phyloP scores from a whole-genome alignment of 164 flowering plant species.

The Houttuynia cordata region DNA sequence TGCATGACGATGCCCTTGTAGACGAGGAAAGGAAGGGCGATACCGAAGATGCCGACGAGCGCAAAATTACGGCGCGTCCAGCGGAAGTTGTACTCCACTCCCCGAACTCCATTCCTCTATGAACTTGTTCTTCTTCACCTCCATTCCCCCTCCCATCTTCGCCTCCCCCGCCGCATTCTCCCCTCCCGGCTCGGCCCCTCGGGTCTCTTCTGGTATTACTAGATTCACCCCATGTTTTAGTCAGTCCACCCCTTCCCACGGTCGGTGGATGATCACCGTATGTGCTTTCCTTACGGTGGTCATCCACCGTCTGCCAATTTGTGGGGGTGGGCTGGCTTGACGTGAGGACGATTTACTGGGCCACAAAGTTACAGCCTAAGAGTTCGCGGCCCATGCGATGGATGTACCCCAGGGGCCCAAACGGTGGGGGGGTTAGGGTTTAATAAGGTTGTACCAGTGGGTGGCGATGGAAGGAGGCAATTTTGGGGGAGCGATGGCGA shows the following conservation, averaged over 20 bases:
- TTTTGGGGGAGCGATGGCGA: constrained; percentile 45
- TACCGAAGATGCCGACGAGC: constrained; percentile 71
- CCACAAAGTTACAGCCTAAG: constrained; percentile 6
- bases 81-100: constrained; percentile 73
- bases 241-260: too few species aligned
- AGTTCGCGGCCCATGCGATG: neutral
- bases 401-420: too few species aligned
- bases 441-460: too few species aligned
- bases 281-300: too few species aligned
- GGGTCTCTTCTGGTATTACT: neutral
- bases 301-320: too few species aligned
- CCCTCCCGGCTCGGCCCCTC: neutral
- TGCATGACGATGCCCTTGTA: constrained; percentile 80
- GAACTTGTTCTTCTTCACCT: constrained; percentile 61
- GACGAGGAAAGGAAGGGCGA: constrained; percentile 66
- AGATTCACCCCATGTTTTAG: too few species aligned
- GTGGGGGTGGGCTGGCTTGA: too few species aligned
- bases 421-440: neutral
- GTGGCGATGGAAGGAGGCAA: too few species aligned
- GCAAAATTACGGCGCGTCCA: constrained; percentile 81
- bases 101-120: constrained; percentile 73
- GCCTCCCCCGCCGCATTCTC: constrained; percentile 8
- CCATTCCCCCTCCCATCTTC: constrained; percentile 89
- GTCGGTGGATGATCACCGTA: too few species aligned
- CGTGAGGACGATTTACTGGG: too few species aligned